A percentile compares a stretch with the other conserved stretches of the same genome.
Conservation (phyloP, 768 basidiomycete species). For the Mycena kentingensis region DNA sequence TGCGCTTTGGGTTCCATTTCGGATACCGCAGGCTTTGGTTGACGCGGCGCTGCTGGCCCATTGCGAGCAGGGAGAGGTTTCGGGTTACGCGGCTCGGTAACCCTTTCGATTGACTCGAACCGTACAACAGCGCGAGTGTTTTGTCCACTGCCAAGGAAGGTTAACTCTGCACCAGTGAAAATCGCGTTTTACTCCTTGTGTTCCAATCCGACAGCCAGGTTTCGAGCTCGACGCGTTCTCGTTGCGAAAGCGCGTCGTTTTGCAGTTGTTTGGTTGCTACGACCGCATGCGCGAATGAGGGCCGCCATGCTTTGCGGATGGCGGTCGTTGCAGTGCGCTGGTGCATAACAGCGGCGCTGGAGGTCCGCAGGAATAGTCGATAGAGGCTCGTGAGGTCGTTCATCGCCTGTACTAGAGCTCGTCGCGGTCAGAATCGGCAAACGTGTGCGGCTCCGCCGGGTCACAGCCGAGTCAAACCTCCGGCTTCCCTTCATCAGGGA, state of each 20-base stretch:
- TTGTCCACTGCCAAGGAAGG: slow-evolving; percentile 55
- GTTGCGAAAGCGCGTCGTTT: slow-evolving; percentile 21
- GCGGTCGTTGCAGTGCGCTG: slow-evolving; percentile 44
- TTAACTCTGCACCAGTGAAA: neutral
- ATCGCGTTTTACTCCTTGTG: slow-evolving; percentile 43
- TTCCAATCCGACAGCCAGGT: slow-evolving; percentile 58
- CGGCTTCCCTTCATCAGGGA: slow-evolving; percentile 1
- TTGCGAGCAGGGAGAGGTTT: slow-evolving; percentile 51
- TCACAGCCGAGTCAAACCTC: too few species aligned
- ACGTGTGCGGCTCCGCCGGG: too few species aligned
- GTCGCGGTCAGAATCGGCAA: too few species aligned
- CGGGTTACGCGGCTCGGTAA: slow-evolving; percentile 59
- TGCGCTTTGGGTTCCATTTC: slow-evolving; percentile 41
- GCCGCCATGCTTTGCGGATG: slow-evolving; percentile 53
- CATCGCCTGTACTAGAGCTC: too few species aligned
- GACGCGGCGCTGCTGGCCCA: slow-evolving; percentile 36
- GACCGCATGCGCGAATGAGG: slow-evolving; percentile 56
- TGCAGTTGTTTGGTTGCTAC: slow-evolving; percentile 44
- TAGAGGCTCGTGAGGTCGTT: slow-evolving; percentile 56
- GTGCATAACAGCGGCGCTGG: slow-evolving; percentile 60
- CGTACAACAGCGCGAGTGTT: slow-evolving; percentile 62
- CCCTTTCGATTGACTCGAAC: slow-evolving; percentile 62
- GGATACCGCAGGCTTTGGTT: slow-evolving; percentile 23
- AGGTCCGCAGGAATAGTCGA: slow-evolving; percentile 57
- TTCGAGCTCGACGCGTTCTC: slow-evolving; percentile 34